phyloP scores from a whole-genome alignment of 2,329 filamentous ascomycete species.

The Fusarium palustre region DNA sequence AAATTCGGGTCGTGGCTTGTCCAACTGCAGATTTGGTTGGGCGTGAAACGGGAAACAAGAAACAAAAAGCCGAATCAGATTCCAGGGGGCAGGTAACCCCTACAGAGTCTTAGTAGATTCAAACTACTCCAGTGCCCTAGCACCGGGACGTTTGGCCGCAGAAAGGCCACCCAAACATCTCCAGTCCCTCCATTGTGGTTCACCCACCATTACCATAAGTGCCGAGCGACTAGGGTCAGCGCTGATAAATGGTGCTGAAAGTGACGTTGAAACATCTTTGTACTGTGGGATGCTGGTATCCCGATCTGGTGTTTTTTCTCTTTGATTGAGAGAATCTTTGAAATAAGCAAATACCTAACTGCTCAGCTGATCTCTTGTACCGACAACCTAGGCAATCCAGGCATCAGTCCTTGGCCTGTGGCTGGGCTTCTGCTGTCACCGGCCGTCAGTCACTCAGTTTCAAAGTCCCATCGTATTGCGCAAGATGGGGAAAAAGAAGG shows the following conservation, averaged over 20 bases:
- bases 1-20: slow-evolving; percentile 29
- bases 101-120: background rate
- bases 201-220: slow-evolving; percentile 38
- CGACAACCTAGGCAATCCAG: slow-evolving; percentile 12
- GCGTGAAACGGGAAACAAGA: slow-evolving; percentile 36
- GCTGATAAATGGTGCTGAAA: slow-evolving; percentile 27
- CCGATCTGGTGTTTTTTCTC: background rate
- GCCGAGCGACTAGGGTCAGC: slow-evolving; percentile 39
- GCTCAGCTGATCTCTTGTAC: background rate
- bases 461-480: slow-evolving; percentile 24
- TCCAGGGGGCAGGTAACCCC: slow-evolving; percentile 9
- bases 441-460: background rate
- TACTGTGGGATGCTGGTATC: background rate
- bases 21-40: slow-evolving; percentile 12
- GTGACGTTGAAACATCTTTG: slow-evolving; percentile 27
- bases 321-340: background rate
- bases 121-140: slow-evolving; percentile 22
- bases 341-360: background rate
- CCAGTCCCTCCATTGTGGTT: slow-evolving; percentile 1
- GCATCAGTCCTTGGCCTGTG: slow-evolving; percentile 18
- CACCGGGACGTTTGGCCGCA: slow-evolving; percentile 41
- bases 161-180: slow-evolving; percentile 24
- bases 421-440: slow-evolving; percentile 10
- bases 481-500: background rate
- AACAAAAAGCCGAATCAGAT: slow-evolving; percentile 21